Conservation (phyloP, 176 grass and related monocot species). For the barley (Hordeum vulgare) region MorexV3_pseudomolecules_assembly NC_058522.1:569114481-569114980, state of each 20-base stretch:
- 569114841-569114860: background rate
- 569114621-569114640: background rate
- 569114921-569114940: no score
- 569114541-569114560: constrained; percentile 50
- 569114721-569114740: background rate
- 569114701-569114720: background rate
- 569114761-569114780: background rate
- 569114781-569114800: no score
- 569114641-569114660: background rate
- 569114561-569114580: constrained; percentile 69
- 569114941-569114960: no score
- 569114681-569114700: background rate
- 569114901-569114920: no score
- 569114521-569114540: constrained; percentile 21
- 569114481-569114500: constrained; percentile 77
- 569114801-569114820: background rate
- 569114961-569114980: no score
- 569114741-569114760: background rate
- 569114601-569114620: constrained; percentile 56
- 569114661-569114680: background rate
- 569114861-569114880: no score
- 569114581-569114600: constrained; percentile 64
- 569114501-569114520: constrained; percentile 52
- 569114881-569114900: no score
- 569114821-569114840: background rate